These are phyloP conservation scores for Olyra latifolia DNA, from an alignment of 176 grass and related monocot genomes.

Conservation along the genomic window DNA sequence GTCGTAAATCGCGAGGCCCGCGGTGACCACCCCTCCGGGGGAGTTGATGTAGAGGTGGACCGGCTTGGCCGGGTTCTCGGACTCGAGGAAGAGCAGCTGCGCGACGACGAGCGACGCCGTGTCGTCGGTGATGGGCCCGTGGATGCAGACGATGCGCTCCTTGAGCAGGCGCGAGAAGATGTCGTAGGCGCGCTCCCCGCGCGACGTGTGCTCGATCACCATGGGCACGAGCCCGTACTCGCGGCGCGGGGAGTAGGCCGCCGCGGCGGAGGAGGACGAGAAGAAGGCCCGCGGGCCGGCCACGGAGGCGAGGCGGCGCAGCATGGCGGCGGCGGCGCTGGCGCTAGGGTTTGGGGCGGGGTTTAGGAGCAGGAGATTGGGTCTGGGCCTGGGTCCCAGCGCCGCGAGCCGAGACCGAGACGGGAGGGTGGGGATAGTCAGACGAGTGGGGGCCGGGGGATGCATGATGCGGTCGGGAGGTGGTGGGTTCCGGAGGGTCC, in stretches of 20 bases:
- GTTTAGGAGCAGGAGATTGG: constrained; percentile 29
- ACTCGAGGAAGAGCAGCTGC: constrained; percentile 95
- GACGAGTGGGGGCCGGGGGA: constrained; percentile 11
- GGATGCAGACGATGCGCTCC: constrained; percentile 92
- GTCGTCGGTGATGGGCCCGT: constrained; percentile 78
- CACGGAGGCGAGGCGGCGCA: constrained; percentile 42
- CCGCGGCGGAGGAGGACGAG: constrained; percentile 14
- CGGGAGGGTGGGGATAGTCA: constrained; percentile 3
- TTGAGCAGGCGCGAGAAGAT: constrained; percentile 91
- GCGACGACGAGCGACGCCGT: constrained; percentile 78
- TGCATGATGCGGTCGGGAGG: constrained; percentile 23
- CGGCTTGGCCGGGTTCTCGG: constrained; percentile 88
- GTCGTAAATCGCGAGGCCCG: constrained; percentile 94
- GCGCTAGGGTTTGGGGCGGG: constrained; percentile 46
- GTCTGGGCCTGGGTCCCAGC: constrained; percentile 23
- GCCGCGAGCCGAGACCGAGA: constrained; percentile 21
- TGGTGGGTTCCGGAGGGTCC: constrained; percentile 10
- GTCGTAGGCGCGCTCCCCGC: constrained; percentile 84
- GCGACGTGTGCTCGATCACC: constrained; percentile 91
- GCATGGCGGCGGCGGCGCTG: constrained; percentile 35
- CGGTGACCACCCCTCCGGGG: constrained; percentile 77
- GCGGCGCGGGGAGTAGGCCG: constrained; percentile 32
- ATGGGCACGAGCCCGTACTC: constrained; percentile 74
- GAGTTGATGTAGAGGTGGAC: constrained; percentile 98
- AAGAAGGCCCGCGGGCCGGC: constrained; percentile 38